Percentiles rank a stretch among this genome's conserved stretches.
Conservation (phyloP, 345 rosid species). For the Syzygium jambos region DNA sequence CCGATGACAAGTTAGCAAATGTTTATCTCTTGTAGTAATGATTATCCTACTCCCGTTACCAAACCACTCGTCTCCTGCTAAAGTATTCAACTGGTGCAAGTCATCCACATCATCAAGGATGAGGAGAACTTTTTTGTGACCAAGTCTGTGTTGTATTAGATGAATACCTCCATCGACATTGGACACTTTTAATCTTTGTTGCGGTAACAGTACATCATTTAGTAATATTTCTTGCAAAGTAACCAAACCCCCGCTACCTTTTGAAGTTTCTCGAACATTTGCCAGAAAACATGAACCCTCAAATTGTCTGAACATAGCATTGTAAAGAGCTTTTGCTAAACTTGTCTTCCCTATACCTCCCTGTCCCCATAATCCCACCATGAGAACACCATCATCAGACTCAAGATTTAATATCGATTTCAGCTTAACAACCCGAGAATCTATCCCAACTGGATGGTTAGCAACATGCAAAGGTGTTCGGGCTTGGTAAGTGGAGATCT, state of each 20-base stretch:
- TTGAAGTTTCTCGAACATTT: neutral
- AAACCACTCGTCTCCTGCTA: neutral
- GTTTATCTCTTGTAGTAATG: neutral
- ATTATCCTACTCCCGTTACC: neutral
- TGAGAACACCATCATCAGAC: neutral
- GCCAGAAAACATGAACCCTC: neutral
- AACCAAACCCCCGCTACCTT: rapidly evolving
- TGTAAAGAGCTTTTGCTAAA: neutral
- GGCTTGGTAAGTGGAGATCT: neutral
- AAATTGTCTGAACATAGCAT: neutral
- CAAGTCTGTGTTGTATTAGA: neutral
- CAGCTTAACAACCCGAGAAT: neutral
- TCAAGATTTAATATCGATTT: too few species aligned
- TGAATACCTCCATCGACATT: neutral
- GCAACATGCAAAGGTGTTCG: neutral
- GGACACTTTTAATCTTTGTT: neutral
- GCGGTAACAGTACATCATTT: too few species aligned
- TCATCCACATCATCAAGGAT: rapidly evolving
- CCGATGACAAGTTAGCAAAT: too few species aligned
- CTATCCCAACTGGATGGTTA: neutral
- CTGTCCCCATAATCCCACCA: neutral
- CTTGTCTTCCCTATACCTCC: neutral
- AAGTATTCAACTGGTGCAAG: neutral
- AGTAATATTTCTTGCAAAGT: neutral
- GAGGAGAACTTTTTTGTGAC: neutral